Evolutionary conservation across 225 moss, liverwort and hornwort genomes (phyloP), one percentile per base, ranked within the genome.

Genomic region (Takakia lepidozioides): DNA sequence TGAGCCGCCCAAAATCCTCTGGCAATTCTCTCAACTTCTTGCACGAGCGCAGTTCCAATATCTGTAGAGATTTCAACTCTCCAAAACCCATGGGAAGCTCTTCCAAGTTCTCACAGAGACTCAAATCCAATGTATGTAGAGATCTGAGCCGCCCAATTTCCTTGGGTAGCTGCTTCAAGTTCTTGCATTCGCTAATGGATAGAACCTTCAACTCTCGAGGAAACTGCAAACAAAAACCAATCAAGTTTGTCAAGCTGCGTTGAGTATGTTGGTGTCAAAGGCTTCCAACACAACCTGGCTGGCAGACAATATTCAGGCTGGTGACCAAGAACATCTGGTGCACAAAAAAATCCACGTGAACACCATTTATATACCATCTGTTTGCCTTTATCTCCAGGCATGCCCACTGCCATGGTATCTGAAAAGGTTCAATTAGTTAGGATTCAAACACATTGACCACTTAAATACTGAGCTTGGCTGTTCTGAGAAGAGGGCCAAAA

Each of bases 21-120:
- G 81, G 81, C 37, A 82, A 61, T 32, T 78, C 58, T 44, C 66
- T 61, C 29, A 85, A 41, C 26, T 63, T 39, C 10, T 51, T 58
- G 34, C 85, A 85, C 16, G 54, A 74, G 23, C 68, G 58, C 38
- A 85, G 63, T 51, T 85, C 77, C 35, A 85, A 46, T 2, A 59
- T 45, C 27, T 85, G 65, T 22, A 85, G 54, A 3, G 52, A 54
- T 2, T 1, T 0, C 3, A 81, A 55, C 18, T 52, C 65, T 16
- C 65, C 74, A 54, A 85, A 85, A 14, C 58, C 29, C n/a, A 28
- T 56, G 4, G 85, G 77, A 1, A 81, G 57, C 26, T 57, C 25
- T 28, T 61, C 55, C 77, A 85, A 59, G 37, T 66, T 67, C 29
- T 62, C 60, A 55, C 81, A 81, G 1, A 63, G 52, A 23, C 64